These are phyloP conservation scores for Debaryomyces hansenii DNA, from an alignment of 805 yeast genomes.

Conservation along the genomic window DNA sequence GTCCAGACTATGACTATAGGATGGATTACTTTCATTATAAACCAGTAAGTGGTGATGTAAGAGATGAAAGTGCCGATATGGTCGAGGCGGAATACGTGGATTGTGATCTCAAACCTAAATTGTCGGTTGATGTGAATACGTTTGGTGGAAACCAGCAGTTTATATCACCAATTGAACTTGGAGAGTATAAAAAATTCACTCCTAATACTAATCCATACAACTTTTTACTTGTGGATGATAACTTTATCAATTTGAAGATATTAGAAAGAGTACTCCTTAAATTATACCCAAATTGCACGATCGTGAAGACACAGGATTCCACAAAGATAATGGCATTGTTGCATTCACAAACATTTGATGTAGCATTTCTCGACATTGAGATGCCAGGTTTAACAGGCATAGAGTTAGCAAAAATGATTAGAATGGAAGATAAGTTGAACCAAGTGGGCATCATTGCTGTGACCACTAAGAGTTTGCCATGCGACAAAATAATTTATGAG, in stretches of 20 bases:
- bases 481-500: slow-evolving; percentile 30
- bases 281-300: slow-evolving; percentile 32
- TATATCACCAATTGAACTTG: slow-evolving; percentile 6
- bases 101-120: background rate
- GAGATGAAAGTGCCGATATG: background rate
- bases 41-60: background rate
- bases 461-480: slow-evolving; percentile 30
- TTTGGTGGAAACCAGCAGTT: background rate
- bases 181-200: slow-evolving; percentile 1
- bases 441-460: slow-evolving; percentile 39
- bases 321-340: slow-evolving; percentile 24
- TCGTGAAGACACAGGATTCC: slow-evolving; percentile 30
- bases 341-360: slow-evolving; percentile 19
- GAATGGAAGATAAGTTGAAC: slow-evolving; percentile 13
- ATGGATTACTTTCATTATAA: slow-evolving; percentile 1
- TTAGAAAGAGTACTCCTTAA: slow-evolving; percentile 29
- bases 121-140: background rate
- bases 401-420: slow-evolving; percentile 28
- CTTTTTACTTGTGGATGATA: slow-evolving; percentile 42
- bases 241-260: slow-evolving; percentile 39
- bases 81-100: background rate
- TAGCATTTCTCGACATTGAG: slow-evolving; percentile 44
- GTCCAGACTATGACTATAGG: background rate
- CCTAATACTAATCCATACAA: slow-evolving; percentile 6
- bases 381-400: slow-evolving; percentile 45